These are phyloP conservation scores for Dentipellis fragilis DNA, from an alignment of 768 basidiomycete species.

Conservation along the genomic window DNA sequence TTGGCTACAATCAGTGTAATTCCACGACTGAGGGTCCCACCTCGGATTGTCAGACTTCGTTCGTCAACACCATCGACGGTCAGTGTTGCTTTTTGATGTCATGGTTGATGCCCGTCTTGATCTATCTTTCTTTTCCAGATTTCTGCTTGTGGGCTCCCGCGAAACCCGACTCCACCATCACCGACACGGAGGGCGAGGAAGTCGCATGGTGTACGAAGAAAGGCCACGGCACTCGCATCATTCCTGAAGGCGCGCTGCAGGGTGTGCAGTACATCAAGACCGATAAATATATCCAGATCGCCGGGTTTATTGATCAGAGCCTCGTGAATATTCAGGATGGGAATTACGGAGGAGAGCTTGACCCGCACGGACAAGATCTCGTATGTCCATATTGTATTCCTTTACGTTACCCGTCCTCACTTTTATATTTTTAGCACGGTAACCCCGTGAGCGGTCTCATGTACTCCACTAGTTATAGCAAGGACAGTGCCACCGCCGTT, in stretches of 20 bases:
- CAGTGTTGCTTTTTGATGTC: not conserved
- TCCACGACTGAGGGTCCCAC: slow-evolving; percentile 48
- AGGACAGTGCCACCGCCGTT: no score
- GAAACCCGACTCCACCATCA: slow-evolving; percentile 40
- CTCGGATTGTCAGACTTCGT: slow-evolving; percentile 58
- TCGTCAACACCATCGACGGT: no score
- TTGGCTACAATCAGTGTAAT: slow-evolving; percentile 64
- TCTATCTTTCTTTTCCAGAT: slow-evolving; percentile 35
- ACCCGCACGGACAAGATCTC: slow-evolving; percentile 64
- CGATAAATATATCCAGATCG: slow-evolving; percentile 47
- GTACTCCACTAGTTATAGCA: no score
- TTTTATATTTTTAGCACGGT: slow-evolving; percentile 39
- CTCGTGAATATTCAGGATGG: slow-evolving; percentile 37
- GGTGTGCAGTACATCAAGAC: slow-evolving; percentile 59
- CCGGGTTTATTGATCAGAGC: slow-evolving; percentile 56
- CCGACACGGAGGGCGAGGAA: slow-evolving; percentile 56
- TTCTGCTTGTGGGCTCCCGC: slow-evolving; percentile 61
- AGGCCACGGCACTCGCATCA: slow-evolving; percentile 60
- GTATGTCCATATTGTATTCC: slow-evolving; percentile 20
- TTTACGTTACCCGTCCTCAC: no score
- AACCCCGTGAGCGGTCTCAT: slow-evolving; percentile 58
- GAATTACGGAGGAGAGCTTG: slow-evolving; percentile 72
- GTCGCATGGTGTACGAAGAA: slow-evolving; percentile 74
- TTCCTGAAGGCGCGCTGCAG: slow-evolving; percentile 52
- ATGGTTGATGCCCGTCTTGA: no score